Conservation (phyloP, 257 asterid species). For the Lavandula angustifolia region DNA sequence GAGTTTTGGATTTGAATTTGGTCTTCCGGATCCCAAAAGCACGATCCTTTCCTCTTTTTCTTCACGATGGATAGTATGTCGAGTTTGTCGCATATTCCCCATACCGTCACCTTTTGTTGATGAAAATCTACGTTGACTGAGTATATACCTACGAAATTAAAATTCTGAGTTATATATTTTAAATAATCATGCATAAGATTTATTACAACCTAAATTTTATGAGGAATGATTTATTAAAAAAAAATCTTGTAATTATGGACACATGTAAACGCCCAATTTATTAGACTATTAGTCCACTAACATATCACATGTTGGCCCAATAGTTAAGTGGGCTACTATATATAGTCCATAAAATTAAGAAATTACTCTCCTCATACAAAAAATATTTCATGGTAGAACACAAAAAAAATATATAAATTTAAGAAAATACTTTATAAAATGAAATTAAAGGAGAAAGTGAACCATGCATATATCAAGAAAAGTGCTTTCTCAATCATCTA, state of each 20-base stretch:
- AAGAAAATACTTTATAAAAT: too few relatives aligned
- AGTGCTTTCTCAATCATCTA: too few relatives aligned
- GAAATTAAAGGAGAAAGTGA: too few relatives aligned
- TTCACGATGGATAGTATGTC: constrained; percentile 49
- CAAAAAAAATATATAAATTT: too few relatives aligned
- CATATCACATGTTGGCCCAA: neutral
- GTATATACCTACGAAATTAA: constrained; percentile 54
- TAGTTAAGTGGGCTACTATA: neutral
- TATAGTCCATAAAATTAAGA: too few relatives aligned
- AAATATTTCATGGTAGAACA: too few relatives aligned
- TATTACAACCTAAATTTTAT: too few relatives aligned
- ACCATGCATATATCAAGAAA: too few relatives aligned
- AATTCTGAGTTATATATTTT: too few relatives aligned
- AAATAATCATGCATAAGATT: too few relatives aligned
- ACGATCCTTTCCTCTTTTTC: constrained; percentile 64
- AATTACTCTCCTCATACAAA: too few relatives aligned
- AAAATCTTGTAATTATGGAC: neutral
- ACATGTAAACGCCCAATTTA: neutral
- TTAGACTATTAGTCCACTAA: neutral
- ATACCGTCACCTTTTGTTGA: constrained; percentile 70
- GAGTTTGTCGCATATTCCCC: constrained; percentile 87
- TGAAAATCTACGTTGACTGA: constrained; percentile 61
- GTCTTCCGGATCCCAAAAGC: constrained; percentile 66
- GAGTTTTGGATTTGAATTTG: constrained; percentile 25
- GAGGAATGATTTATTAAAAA: too few relatives aligned